Percentiles rank a stretch among this genome's conserved stretches.
These are phyloP conservation scores for Dianthus caryophyllus DNA, from an alignment of 148 eudicot species.

Conservation along the genomic window DNA sequence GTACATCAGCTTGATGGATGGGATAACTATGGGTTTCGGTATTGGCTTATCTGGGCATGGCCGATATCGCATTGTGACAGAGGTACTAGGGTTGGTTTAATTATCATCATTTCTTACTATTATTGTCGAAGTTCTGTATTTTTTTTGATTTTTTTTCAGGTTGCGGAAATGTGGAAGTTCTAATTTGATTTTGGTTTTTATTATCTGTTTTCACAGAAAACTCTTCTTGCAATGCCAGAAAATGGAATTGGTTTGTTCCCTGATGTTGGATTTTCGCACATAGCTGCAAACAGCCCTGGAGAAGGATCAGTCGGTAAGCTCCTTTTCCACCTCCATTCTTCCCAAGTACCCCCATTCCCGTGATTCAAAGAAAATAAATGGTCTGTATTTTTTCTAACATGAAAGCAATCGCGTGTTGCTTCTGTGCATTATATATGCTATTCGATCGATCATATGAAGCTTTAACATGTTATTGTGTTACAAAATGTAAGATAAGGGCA, in stretches of 20 bases:
- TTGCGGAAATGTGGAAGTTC: too few species aligned
- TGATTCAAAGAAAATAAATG: neutral
- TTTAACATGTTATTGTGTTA: neutral
- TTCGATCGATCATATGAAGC: neutral
- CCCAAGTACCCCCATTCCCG: neutral
- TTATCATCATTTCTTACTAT: neutral
- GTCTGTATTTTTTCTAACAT: neutral
- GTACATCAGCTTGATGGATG: slow-evolving; percentile 91
- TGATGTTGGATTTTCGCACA: slow-evolving; percentile 93
- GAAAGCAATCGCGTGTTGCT: neutral
- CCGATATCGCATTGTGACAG: slow-evolving; percentile 79
- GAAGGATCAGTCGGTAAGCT: slow-evolving; percentile 85
- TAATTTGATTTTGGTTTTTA: too few species aligned
- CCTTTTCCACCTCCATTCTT: slow-evolving; percentile 3
- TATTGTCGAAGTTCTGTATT: slow-evolving; percentile 1
- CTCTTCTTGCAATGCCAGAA: slow-evolving; percentile 97
- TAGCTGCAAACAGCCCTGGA: slow-evolving; percentile 89
- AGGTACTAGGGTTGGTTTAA: slow-evolving; percentile 39
- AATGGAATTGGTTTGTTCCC: slow-evolving; percentile 96
- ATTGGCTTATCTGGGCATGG: slow-evolving; percentile 98
- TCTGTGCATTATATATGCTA: neutral
- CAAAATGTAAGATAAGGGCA: neutral
- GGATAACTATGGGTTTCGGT: slow-evolving; percentile 96
- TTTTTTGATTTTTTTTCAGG: slow-evolving; percentile 6
- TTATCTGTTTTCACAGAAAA: slow-evolving; percentile 44